Conservation (phyloP, 108 stramenopile genomes). For the Conticribra guillardii region DNA sequence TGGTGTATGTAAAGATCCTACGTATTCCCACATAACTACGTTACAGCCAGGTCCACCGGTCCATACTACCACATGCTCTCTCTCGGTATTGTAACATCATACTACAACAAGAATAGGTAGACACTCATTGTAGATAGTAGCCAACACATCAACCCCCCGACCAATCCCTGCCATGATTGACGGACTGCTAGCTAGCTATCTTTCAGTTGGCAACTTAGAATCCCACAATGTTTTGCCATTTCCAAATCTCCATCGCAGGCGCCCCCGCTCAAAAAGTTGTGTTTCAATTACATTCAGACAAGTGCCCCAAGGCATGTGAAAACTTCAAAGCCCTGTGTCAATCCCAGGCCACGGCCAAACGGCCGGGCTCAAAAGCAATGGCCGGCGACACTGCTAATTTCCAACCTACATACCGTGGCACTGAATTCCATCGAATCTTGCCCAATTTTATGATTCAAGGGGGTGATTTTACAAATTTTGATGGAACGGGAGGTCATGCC, state of each 20-base stretch:
- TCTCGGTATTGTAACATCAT: too few relatives aligned
- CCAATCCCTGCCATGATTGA: too few relatives aligned
- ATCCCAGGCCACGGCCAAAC: slow-evolving; percentile 19
- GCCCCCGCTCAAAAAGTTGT: slow-evolving; percentile 51
- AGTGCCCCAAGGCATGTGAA: slow-evolving; percentile 78
- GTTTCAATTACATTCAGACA: slow-evolving; percentile 67
- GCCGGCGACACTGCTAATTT: slow-evolving; percentile 2
- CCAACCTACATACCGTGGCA: slow-evolving; percentile 63
- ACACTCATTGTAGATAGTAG: too few relatives aligned
- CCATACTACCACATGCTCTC: too few relatives aligned
- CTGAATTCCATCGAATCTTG: slow-evolving; percentile 80
- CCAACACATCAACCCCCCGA: too few relatives aligned
- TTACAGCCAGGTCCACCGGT: too few relatives aligned
- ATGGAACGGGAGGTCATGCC: slow-evolving; percentile 84
- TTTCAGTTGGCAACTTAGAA: too few relatives aligned
- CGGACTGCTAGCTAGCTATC: too few relatives aligned
- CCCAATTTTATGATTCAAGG: slow-evolving; percentile 91
- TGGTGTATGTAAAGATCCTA: too few relatives aligned
- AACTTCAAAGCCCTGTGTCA: slow-evolving; percentile 85
- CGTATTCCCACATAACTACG: too few relatives aligned
- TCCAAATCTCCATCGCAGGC: slow-evolving; percentile 73
- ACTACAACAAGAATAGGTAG: too few relatives aligned
- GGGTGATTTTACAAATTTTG: slow-evolving; percentile 87
- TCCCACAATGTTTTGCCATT: slow-evolving; percentile 58
- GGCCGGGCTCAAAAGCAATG: slow-evolving; percentile 5